Base-by-base conservation (phyloP, 805 yeast genomes). In the Zygotorulaspora sp. region DNA sequence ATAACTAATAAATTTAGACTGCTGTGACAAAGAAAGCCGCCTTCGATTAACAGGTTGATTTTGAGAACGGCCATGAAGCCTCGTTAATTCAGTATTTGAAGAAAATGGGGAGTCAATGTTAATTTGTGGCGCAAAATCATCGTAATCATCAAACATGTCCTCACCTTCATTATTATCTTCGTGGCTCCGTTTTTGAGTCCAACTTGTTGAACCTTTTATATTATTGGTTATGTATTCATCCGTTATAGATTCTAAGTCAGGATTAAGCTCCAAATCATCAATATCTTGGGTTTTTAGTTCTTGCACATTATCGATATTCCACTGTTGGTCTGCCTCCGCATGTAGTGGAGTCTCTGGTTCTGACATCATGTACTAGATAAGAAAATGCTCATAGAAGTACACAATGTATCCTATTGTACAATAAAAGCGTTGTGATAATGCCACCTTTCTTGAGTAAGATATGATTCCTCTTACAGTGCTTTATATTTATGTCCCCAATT, bases 1-100 rank as follows among this genome's bases (percentile, higher is more conserved):
- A 47, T 77, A 78, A 14, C 66, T 62, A 15, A 73, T 60, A 41
- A 80, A 65, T 45, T 71, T 70, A 30, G 78, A 71, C 52, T 80
- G 83, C 49, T 82, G 88, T 0, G 68, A 44, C 29, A 55, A 47
- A 0, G 72, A 65, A 2, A 74, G 58, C 29, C 63, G 53, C 40
- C 64, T 55, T 28, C 40, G 45, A 17, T 30, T 4, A 31, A 21
- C 9, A 29, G 16, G 24, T 32, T 21, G 31, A 6, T 22, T 11
- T 16, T 22, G 31, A 2, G 23, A n/a, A 9, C 17, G 15, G 2
- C 35, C 22, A 3, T 34, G 18, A 12, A 40, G 18, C 11, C 38
- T 22, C 3, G 35, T 18, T 19, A 46, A 27, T 25, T 46, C 40
- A 11, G 48, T 42, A 16, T 41, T 31, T 1, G 62, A 55, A 3